Evolutionary conservation across 306 rosid species (phyloP).

Genomic region (Prunus campanulata): DNA sequence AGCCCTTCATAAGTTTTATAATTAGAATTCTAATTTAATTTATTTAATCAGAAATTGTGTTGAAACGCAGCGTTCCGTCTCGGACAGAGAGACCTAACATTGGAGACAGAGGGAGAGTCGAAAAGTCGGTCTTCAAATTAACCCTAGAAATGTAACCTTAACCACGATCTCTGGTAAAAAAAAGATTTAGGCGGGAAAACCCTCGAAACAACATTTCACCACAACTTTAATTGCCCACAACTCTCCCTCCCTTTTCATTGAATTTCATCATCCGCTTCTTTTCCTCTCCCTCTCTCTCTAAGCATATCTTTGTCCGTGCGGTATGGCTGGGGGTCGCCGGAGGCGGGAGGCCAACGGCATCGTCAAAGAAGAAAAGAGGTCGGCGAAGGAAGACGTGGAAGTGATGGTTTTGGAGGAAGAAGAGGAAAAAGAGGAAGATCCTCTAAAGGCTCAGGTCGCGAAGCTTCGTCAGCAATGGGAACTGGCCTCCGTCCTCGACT

Average conservation of each 20-base stretch:
- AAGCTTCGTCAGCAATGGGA: slow-evolving; percentile 81
- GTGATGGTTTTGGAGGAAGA: slow-evolving; percentile 22
- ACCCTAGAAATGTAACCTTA: slow-evolving; percentile 20
- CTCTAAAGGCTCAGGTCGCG: slow-evolving; percentile 32
- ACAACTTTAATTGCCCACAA: background rate
- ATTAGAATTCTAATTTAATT: too few relatives aligned
- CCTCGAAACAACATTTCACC: background rate
- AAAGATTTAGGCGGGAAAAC: slow-evolving; percentile 62
- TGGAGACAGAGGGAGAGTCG: background rate
- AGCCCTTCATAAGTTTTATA: too few relatives aligned
- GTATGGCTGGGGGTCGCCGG: slow-evolving; percentile 27
- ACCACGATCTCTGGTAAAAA: slow-evolving; percentile 4
- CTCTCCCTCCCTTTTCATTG: background rate
- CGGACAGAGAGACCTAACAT: background rate
- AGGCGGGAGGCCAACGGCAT: slow-evolving; percentile 13
- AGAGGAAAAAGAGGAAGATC: background rate
- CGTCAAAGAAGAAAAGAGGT: slow-evolving; percentile 20
- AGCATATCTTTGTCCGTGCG: background rate
- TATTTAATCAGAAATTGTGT: too few relatives aligned
- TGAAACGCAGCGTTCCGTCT: background rate
- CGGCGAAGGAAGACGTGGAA: slow-evolving; percentile 24
- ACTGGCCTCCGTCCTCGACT: slow-evolving; percentile 79
- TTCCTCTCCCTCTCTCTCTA: background rate
- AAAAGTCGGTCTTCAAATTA: slow-evolving; percentile 8
- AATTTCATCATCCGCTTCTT: background rate